Base-by-base conservation (phyloP, 2,329 filamentous ascomycete genomes). In the Alternaria sp. region DNA sequence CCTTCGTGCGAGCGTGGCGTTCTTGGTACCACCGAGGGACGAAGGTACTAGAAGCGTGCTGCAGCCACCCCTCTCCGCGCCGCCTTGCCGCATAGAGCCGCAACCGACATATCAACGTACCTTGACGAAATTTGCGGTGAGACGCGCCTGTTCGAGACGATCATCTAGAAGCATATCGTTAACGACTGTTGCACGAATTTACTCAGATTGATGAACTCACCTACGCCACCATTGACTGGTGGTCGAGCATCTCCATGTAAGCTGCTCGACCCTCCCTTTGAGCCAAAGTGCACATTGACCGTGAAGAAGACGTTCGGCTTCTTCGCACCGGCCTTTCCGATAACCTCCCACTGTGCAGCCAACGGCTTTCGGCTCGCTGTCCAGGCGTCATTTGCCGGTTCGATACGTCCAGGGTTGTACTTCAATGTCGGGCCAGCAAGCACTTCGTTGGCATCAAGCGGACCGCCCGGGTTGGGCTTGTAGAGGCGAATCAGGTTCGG, bases 381-480 rank as follows among this genome's bases (percentile, higher is more conserved):
- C 86, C 88, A 93, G 1, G 88, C 89, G 5, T 73, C 68, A 74
- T 89, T 89, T 21, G 74, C 66, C 0, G 90, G 89, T 55, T 90
- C 89, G 70, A 92, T 89, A 45, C 87, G 86, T 12, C 90, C 90
- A 0, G 90, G 90, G 79, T 92, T 92, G 78, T 84, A 90, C 69
- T 85, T 88, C 43, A 93, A 84, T n/a, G 80, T 81, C 0, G 87
- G 86, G 2, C 85, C 86, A 2, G 83, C 75, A 2, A 90, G 78
- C 6, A 92, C 88, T 63, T 85, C 82, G 63, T 87, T 89, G 13
- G 84, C 85, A 30, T 88, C 84, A 2, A 81, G 82, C 45, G 84
- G 79, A 44, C 81, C 81, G 49, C 90, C 90, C 0, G 83, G 84
- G 74, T 86, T 88, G 54, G 85, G 83, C 63, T 88, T 85, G 71